phyloP scores from a whole-genome alignment of 2,329 filamentous ascomycete species.

The Xylaria sp. region DNA sequence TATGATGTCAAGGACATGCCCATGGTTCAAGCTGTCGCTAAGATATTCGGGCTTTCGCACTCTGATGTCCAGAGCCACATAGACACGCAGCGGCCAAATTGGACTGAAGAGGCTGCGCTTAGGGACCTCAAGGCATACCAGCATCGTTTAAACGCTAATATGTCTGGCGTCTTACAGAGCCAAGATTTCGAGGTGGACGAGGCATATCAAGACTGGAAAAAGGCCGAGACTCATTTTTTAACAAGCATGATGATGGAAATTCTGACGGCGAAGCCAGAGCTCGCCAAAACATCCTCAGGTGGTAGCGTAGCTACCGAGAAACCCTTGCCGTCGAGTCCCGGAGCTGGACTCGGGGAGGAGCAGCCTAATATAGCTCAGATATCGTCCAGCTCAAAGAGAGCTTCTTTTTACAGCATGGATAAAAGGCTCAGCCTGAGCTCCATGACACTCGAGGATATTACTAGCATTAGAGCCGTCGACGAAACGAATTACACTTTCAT shows the following conservation, averaged over 20 bases:
- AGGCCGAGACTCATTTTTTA: conserved; percentile 84
- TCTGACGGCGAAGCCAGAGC: conserved; percentile 82
- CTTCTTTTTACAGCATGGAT: conserved; percentile 63
- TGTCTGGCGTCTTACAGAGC: conserved; percentile 77
- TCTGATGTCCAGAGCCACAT: conserved; percentile 88
- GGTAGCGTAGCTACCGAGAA: conserved; percentile 59
- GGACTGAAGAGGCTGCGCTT: conserved; percentile 92
- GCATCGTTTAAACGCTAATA: conserved; percentile 83
- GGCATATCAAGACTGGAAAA: conserved; percentile 89
- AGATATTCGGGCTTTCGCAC: conserved; percentile 83
- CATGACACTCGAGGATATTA: conserved; percentile 68
- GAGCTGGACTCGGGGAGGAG: conserved; percentile 60
- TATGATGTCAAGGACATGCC: conserved; percentile 98
- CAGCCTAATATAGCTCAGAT: conserved; percentile 63
- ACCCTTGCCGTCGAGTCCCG: conserved; percentile 65
- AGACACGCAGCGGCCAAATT: conserved; percentile 79
- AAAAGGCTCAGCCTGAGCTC: conserved; percentile 74
- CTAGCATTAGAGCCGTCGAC: conserved; percentile 64
- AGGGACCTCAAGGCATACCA: conserved; percentile 95
- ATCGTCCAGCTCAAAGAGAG: conserved; percentile 58
- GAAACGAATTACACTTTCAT: conserved; percentile 86
- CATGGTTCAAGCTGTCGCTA: conserved; percentile 86
- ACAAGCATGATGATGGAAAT: conserved; percentile 95
- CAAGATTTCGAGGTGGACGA: conserved; percentile 93
- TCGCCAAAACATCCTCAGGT: conserved; percentile 78